phyloP scores from a whole-genome alignment of 345 rosid genomes.

The Murraya koenigii region DNA sequence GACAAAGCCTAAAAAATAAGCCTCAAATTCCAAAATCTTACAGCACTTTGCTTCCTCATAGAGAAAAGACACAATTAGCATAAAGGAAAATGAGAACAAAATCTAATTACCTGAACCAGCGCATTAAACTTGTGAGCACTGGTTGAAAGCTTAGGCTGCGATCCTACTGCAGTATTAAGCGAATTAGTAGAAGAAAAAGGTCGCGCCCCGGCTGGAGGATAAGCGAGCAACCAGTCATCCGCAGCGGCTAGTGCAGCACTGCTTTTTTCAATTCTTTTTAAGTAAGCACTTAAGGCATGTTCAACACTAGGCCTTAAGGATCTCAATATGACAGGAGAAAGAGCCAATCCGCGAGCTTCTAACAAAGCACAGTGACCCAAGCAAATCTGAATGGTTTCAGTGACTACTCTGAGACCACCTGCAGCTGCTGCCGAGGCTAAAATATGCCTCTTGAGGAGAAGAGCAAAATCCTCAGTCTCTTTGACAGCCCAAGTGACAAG shows the following conservation, averaged over 20 bases:
- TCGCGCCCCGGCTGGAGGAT: constrained; percentile 53
- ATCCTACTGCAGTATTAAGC: constrained; percentile 26
- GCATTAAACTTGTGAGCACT: constrained; percentile 80
- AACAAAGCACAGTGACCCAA: constrained; percentile 70
- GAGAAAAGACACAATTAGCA: not conserved
- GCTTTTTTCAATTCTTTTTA: constrained; percentile 75
- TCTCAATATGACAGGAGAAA: constrained; percentile 72
- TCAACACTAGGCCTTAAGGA: constrained; percentile 63
- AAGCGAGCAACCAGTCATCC: constrained; percentile 75
- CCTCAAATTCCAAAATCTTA: not conserved
- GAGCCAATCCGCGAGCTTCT: constrained; percentile 85
- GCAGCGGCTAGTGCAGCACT: constrained; percentile 80
- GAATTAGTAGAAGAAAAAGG: constrained; percentile 44
- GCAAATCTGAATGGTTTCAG: constrained; percentile 71
- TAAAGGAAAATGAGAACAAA: constrained; percentile 3
- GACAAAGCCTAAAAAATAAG: not conserved
- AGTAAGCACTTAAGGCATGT: constrained; percentile 58
- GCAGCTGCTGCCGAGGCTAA: constrained; percentile 78
- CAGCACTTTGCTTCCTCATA: not conserved
- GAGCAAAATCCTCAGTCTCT: constrained; percentile 60
- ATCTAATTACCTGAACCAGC: constrained; percentile 66
- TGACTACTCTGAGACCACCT: constrained; percentile 63
- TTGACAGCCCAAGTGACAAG: constrained; percentile 95
- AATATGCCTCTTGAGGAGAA: constrained; percentile 60
- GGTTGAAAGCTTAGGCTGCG: constrained; percentile 67